Base-by-base conservation (phyloP, 306 rosid genomes). In the Casuarina equisetifolia region DNA sequence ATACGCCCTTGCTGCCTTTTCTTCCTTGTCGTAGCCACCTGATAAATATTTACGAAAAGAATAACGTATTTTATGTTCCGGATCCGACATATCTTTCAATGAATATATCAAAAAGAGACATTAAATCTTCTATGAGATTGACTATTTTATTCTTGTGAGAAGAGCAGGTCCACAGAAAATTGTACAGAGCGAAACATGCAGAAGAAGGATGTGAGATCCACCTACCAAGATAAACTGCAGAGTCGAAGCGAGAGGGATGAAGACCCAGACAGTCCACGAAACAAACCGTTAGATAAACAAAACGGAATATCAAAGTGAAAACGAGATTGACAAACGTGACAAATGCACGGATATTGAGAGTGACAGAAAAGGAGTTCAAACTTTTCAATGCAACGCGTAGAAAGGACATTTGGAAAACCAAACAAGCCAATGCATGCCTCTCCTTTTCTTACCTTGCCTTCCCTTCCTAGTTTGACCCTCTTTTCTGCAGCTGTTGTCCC, bases 391-490 rank as follows among this genome's bases (percentile, higher is more conserved):
- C 51, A 48, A 48, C 2, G 51, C 15, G 11, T 48, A 48, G 12
- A 48, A 48, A 48, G 11, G 51, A 48, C 9, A 48, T 48, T 9
- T 44, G 8, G 9, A 11, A 6, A 48, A 8, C 51, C 8, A 6
- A 45, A 5, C 49, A 46, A 6, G 9, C 9, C 50, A 46, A 16
- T 17, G 58, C 58, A 15, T 17, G n/a, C 20, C n/a, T 52, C 4
- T 72, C n/a, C 77, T 57, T 32, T 5, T 43, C 82, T 89, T 74
- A 92, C 99, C 99, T 90, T 95, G 99, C 55, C 99, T 95, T 85
- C 99, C 99, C 86, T 95, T 95, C 87, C 99, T 95, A 71, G 99
- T 95, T 83, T 95, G 98, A 32, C 98, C 99, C 82, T 95, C 99
- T 81, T 95, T 92, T 84, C 99, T 92, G 85, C 97, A 95, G 77